Evolutionary conservation across 2,329 filamentous ascomycete genomes (phyloP).

Genomic region (Chaetomium sp.): DNA sequence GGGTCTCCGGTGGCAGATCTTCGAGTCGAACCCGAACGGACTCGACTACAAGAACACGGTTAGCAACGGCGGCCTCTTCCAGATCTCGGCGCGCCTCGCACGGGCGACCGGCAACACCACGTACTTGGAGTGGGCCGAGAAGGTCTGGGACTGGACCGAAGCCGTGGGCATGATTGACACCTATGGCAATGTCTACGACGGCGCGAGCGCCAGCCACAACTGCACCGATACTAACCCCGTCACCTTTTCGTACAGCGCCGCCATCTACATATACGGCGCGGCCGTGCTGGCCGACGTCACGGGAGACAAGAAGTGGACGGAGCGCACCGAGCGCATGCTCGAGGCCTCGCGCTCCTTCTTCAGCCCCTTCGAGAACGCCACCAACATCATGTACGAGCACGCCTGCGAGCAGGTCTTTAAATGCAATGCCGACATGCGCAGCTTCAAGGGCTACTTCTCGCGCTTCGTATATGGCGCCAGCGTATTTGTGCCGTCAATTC

Average conservation of each 20-base stretch:
- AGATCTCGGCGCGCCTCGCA: constrained; percentile 74
- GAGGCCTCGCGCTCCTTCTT: constrained; percentile 57
- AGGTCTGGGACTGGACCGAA: constrained; percentile 67
- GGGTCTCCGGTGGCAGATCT: constrained; percentile 82
- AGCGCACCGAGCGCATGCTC: constrained; percentile 56
- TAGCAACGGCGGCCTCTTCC: constrained; percentile 81
- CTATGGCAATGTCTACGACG: constrained; percentile 62
- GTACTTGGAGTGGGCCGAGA: constrained; percentile 67
- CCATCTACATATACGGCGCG: constrained; percentile 66
- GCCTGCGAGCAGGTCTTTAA: constrained; percentile 61
- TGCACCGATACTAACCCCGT: constrained; percentile 56
- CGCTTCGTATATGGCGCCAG: constrained; percentile 65
- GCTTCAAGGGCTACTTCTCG: constrained; percentile 68
- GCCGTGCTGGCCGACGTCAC: constrained; percentile 66
- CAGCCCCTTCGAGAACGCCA: constrained; percentile 52
- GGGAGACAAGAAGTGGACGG: constrained; percentile 54
- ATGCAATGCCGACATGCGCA: constrained; percentile 66
- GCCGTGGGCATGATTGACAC: constrained; percentile 59
- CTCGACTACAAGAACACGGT: constrained; percentile 83
- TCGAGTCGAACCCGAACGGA: constrained; percentile 69
- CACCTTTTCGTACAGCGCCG: constrained; percentile 67
- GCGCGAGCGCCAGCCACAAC: constrained; percentile 56
- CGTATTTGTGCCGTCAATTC: constrained; percentile 58
- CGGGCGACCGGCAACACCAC: constrained; percentile 68
- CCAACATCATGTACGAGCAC: constrained; percentile 65